Evolutionary conservation across 495 filamentous ascomycete genomes (phyloP).

Genomic region (Hypomontagnella monticulosa): DNA sequence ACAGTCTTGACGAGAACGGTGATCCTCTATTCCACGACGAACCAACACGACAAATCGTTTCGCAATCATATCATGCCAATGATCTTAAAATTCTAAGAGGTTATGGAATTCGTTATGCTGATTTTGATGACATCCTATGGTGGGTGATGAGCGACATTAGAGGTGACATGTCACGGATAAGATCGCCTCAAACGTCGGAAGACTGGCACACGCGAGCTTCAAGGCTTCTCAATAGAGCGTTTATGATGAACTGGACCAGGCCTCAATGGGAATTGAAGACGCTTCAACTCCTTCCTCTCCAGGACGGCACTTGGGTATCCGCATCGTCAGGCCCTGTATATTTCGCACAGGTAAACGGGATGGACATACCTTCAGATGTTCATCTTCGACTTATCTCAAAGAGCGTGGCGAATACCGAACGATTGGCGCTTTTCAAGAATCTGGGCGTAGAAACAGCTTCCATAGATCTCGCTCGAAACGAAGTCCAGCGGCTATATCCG

Average conservation of each 20-base stretch:
- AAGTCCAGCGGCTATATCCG: constrained; percentile 18
- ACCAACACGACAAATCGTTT: constrained; percentile 13
- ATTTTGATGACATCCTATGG: not conserved
- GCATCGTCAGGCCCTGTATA: constrained; percentile 19
- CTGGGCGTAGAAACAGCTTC: constrained; percentile 36
- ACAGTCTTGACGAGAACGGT: constrained; percentile 15
- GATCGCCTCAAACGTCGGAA: constrained; percentile 8
- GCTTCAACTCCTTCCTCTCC: constrained; percentile 30
- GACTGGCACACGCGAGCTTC: constrained; percentile 41
- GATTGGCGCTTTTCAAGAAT: constrained; percentile 41
- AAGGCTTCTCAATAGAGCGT: constrained; percentile 7
- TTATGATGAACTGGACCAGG: not conserved
- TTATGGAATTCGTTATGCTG: constrained; percentile 1
- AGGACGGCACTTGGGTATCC: constrained; percentile 26
- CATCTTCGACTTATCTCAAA: constrained; percentile 30
- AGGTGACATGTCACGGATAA: constrained; percentile 22
- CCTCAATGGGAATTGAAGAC: not conserved
- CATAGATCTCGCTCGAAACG: not conserved
- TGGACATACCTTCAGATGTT: constrained; percentile 43
- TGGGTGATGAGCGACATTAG: constrained; percentile 11
- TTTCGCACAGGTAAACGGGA: constrained; percentile 28
- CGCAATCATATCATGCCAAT: not conserved
- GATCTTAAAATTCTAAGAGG: constrained; percentile 15
- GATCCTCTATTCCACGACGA: constrained; percentile 37
- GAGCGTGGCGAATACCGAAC: constrained; percentile 21